phyloP scores from a whole-genome alignment of 768 basidiomycete species.

The Porphyrellus cyaneotinctus region DNA sequence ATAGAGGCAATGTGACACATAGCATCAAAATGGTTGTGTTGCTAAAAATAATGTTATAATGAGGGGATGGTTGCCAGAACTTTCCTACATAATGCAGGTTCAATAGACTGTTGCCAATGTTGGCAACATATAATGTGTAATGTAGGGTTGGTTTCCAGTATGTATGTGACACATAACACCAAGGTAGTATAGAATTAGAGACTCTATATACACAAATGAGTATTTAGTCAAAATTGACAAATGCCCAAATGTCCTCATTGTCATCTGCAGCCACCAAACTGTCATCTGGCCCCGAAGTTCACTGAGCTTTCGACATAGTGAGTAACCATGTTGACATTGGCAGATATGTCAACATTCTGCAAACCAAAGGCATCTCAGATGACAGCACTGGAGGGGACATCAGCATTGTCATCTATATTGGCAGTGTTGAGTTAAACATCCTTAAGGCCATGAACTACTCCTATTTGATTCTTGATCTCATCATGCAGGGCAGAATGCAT shows the following conservation, averaged over 20 bases:
- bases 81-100: no score
- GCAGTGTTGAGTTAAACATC: background rate
- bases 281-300: background rate
- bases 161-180: no score
- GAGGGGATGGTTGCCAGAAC: no score
- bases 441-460: background rate
- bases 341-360: background rate
- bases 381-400: no score
- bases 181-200: no score
- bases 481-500: constrained; percentile 7
- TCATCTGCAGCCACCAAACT: constrained; percentile 1
- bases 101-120: no score
- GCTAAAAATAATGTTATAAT: no score
- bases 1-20: no score
- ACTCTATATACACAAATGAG: no score
- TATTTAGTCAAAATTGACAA: background rate
- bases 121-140: no score
- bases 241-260: background rate
- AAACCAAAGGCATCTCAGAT: background rate
- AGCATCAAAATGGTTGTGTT: no score
- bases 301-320: background rate
- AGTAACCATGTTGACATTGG: background rate
- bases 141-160: no score
- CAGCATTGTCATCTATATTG: constrained; percentile 1
- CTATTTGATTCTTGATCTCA: constrained; percentile 11